Conservation (phyloP, 805 yeast species). For the Cephaloascus fragrans region DNA sequence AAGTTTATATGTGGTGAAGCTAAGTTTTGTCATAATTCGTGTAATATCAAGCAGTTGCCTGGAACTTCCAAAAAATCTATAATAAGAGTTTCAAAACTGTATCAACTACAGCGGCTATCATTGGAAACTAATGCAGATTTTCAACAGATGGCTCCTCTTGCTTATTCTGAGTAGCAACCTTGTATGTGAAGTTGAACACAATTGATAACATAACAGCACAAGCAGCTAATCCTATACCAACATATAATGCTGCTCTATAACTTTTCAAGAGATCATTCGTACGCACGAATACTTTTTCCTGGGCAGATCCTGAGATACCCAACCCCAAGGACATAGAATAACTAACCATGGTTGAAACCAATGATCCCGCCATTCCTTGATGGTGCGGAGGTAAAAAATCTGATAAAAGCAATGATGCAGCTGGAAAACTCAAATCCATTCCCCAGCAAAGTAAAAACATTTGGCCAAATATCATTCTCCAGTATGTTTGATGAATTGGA, state of each 20-base stretch:
- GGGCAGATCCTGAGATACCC: slow-evolving; percentile 65
- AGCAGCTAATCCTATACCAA: slow-evolving; percentile 53
- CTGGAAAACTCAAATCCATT: slow-evolving; percentile 74
- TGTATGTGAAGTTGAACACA: not conserved
- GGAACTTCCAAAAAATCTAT: too few relatives aligned
- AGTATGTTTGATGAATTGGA: slow-evolving; percentile 53
- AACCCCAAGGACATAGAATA: slow-evolving; percentile 64
- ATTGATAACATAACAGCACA: slow-evolving; percentile 23
- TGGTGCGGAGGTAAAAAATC: slow-evolving; percentile 49
- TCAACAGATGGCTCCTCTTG: too few relatives aligned
- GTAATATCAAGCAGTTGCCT: too few relatives aligned
- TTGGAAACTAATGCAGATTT: too few relatives aligned
- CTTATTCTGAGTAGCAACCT: too few relatives aligned
- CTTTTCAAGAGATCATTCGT: slow-evolving; percentile 21
- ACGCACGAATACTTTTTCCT: slow-evolving; percentile 15
- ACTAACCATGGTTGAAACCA: slow-evolving; percentile 61
- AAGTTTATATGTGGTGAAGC: too few relatives aligned
- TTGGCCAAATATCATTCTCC: slow-evolving; percentile 46
- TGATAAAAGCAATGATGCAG: slow-evolving; percentile 55
- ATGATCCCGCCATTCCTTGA: slow-evolving; percentile 74
- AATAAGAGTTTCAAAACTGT: too few relatives aligned
- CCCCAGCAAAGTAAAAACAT: slow-evolving; percentile 55
- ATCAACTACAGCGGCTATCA: too few relatives aligned
- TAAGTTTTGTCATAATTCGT: too few relatives aligned
- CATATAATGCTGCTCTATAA: slow-evolving; percentile 47